Base-by-base conservation (phyloP, 169 alveolate genomes). In the Plasmodium falciparum region DNA sequence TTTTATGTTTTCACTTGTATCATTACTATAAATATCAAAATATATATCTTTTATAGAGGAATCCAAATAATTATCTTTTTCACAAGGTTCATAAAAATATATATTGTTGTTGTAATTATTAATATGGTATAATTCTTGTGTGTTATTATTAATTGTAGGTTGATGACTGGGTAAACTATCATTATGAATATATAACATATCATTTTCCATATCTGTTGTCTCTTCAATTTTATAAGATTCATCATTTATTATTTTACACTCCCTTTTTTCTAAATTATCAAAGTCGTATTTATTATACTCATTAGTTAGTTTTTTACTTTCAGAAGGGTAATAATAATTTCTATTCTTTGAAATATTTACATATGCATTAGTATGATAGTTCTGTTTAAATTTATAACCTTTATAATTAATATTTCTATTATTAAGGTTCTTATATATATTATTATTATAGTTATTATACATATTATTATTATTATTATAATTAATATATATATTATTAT, bases 21-120 rank as follows among this genome's bases (percentile, higher is more conserved):
- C 20, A 56, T 56, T 56, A 17, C 29, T 59, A 29, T 67, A 74
- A 39, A 83, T 70, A 59, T 83, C 91, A 62, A 83, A 83, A 70
- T 69, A 62, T 24, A 69, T 17, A 83, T 83, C 83, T 24, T 78
- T 52, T 78, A 78, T n/a, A 22, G 33, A 61, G 39, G 4, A 17
- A 3, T 74, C 88, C 49, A 6, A 26, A 26, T 12, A 26, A 45
- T 74, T 73, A 24, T 47, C 63, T 29, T 6, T 59, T 43, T 20
- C 66, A 24, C 47, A 39, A 39, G 47, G 47, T 39, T 39, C 47
- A 39, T 39, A 39, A 39, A 39, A 39, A 39, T 39, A 39, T 39
- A 39, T 39, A 39, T 17, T n/a, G 47, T 61, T 66, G 33, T 26
- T 43, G 33, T 61, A 50, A 26, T 66, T 29, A 74, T 61, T 20